Base-by-base conservation (phyloP, 768 basidiomycete genomes). In the Pisolithus marmoratus region DNA sequence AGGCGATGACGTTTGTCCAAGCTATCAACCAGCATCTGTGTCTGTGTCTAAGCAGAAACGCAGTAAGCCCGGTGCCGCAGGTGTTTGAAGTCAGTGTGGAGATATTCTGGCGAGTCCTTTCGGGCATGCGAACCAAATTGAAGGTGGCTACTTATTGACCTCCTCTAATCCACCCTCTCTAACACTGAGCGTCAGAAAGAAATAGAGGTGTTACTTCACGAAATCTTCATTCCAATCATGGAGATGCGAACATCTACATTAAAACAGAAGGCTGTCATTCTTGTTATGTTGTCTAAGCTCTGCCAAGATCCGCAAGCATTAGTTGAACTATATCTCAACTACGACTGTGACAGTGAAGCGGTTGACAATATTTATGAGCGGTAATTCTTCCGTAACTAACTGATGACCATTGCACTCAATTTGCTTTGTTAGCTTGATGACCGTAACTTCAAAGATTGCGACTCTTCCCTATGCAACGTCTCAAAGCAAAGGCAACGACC, bases 1-100 rank as follows among this genome's bases (percentile, higher is more conserved):
- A 97, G 57, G 85, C 87, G 12, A 94, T 87, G 4, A 83, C 83
- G 2, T 96, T 99, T 67, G 77, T 91, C 48, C 92, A 97, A 65
- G 94, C 93, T 15, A 82, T 94, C 57, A 97, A 93, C 63, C 95
- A 97, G 65, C 97, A 98, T 71, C 80, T 99, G 41, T 97, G 94
- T 65, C 71, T 96, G 51, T 87, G 85, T 57, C 70, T 99, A 59
- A 96, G 92, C 59, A 81, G 96, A 50, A 99, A 98, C 64, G 94
- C 94, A 44, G 90, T 97, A 54, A 93, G 90, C 66, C 84, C 94
- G 3, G 93, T 98, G 7, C 87, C 88, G 2, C 94, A 95, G 68
- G 94, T 99, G 14, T 99, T 99, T 68, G 96, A 99, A 65, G 84
- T 94, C 48, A 93, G 92, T 62, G 94, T 97, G 46, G 96, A 98